These are phyloP conservation scores for Fusarium tupiense DNA, from an alignment of 2,329 filamentous ascomycete genomes.

Conservation along the genomic window DNA sequence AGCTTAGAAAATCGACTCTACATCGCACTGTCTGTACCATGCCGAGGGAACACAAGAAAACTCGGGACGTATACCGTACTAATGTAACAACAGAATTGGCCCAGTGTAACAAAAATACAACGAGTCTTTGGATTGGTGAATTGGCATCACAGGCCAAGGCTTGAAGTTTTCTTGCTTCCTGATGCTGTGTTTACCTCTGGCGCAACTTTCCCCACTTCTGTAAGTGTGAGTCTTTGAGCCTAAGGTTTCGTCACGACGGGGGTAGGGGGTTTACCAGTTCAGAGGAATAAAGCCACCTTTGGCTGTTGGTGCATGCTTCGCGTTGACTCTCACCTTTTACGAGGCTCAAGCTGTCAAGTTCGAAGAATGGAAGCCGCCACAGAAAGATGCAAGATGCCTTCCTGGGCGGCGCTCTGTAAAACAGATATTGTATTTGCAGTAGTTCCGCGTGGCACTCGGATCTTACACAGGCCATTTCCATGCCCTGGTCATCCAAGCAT, in stretches of 20 bases:
- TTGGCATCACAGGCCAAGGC: background rate
- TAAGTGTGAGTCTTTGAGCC: constrained; percentile 18
- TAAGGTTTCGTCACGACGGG: constrained; percentile 11
- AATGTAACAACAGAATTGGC: background rate
- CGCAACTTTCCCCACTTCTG: constrained; percentile 31
- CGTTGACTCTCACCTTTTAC: background rate
- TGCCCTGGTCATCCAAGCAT: constrained; percentile 15
- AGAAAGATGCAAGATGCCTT: background rate
- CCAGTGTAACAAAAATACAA: background rate
- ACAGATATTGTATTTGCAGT: constrained; percentile 1
- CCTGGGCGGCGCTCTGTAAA: constrained; percentile 1
- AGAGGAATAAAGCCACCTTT: background rate
- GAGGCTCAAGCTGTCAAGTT: constrained; percentile 1
- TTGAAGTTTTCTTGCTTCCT: background rate
- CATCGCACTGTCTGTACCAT: constrained; percentile 32
- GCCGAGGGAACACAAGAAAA: background rate
- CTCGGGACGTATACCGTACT: background rate
- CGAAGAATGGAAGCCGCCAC: background rate
- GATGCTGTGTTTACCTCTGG: background rate
- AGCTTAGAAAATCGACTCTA: background rate
- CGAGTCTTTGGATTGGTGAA: background rate
- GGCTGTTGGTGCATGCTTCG: background rate
- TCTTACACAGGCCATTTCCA: constrained; percentile 3
- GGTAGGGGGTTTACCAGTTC: background rate
- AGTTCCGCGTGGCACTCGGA: constrained; percentile 17